Conservation (phyloP, 345 rosid genomes). For the Bretschneidera sinensis region DNA sequence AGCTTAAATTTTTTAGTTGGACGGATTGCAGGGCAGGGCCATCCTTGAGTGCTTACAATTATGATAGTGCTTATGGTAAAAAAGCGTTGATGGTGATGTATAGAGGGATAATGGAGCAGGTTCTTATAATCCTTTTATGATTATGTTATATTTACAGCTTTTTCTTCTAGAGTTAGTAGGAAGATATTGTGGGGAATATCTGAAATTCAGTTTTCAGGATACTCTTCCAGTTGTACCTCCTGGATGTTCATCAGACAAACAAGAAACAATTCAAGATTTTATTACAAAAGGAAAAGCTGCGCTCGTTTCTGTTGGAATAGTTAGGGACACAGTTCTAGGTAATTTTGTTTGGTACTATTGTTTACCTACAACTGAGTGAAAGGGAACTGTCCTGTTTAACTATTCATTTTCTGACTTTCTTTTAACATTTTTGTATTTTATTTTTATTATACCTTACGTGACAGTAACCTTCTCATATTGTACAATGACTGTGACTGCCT, state of each 20-base stretch:
- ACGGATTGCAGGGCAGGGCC: conserved; percentile 81
- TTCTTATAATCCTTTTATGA: conserved; percentile 19
- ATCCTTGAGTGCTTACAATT: conserved; percentile 91
- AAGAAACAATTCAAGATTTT: conserved; percentile 78
- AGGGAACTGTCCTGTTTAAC: neutral
- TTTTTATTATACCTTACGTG: neutral
- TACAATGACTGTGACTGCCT: neutral
- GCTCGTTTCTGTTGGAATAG: conserved; percentile 94
- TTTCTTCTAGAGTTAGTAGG: conserved; percentile 4
- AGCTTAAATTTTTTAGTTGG: neutral
- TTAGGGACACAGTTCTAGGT: conserved; percentile 85
- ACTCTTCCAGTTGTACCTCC: conserved; percentile 89
- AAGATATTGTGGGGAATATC: conserved; percentile 24
- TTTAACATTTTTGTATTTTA: neutral
- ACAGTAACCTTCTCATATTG: neutral
- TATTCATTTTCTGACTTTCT: neutral
- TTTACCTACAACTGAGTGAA: neutral
- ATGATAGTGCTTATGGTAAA: conserved; percentile 90
- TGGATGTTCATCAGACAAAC: conserved; percentile 83
- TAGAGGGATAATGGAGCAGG: conserved; percentile 97
- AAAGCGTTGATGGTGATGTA: conserved; percentile 92
- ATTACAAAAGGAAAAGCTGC: conserved; percentile 91
- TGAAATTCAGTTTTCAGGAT: conserved; percentile 56
- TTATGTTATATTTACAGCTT: conserved; percentile 1
- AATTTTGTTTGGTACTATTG: conserved; percentile 12